phyloP scores from a whole-genome alignment of 257 asterid genomes.

The Primulina huaijiensis region DNA sequence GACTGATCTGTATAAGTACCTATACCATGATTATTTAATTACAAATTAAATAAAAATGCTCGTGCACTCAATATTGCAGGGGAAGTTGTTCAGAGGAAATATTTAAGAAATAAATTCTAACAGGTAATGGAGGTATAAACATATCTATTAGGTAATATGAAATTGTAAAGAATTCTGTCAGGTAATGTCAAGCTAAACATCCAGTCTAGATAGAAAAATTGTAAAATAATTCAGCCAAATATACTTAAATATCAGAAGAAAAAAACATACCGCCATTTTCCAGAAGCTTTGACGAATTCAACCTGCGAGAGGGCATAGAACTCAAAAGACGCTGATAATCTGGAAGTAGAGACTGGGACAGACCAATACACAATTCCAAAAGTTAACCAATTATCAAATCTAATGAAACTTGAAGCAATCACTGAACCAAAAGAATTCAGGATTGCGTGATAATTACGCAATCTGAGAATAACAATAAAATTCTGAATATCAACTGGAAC shows the following conservation, averaged over 20 bases:
- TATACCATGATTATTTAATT: not conserved
- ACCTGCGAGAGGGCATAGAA: constrained; percentile 89
- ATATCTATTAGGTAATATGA: not conserved
- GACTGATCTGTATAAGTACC: not conserved
- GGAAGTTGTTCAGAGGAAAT: constrained; percentile 11
- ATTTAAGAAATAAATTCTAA: constrained; percentile 15
- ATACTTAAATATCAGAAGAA: constrained; percentile 16
- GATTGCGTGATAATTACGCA: constrained; percentile 22
- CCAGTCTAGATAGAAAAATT: constrained; percentile 18
- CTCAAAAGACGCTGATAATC: constrained; percentile 96
- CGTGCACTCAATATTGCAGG: constrained; percentile 15
- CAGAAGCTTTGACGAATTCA: constrained; percentile 93
- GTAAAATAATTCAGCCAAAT: constrained; percentile 17
- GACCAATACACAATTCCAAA: constrained; percentile 34
- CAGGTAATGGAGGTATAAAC: not conserved
- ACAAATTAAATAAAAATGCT: constrained; percentile 5
- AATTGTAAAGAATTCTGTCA: not conserved
- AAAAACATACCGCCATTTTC: constrained; percentile 77
- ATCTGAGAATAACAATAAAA: constrained; percentile 14
- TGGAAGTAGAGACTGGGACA: constrained; percentile 92
- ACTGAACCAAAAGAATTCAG: constrained; percentile 16
- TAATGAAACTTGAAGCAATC: constrained; percentile 25
- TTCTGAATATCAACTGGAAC: constrained; percentile 19
- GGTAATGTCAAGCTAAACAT: constrained; percentile 19
- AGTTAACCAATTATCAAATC: constrained; percentile 29